Evolutionary conservation across 352 stramenopile genomes (phyloP).

Genomic region (Pythium graminicola): DNA sequence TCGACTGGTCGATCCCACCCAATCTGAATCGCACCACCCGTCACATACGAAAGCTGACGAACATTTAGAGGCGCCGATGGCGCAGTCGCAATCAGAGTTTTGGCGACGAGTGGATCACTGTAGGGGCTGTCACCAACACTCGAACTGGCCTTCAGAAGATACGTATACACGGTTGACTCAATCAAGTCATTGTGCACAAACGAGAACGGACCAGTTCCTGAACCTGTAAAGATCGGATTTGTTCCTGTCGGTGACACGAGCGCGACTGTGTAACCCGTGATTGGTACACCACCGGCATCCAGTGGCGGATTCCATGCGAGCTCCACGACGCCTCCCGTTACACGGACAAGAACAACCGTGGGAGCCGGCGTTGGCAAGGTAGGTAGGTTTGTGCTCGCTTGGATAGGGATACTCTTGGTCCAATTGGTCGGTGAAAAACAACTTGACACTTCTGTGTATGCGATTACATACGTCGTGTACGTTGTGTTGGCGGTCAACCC

Average conservation of each 20-base stretch:
- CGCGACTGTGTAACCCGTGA: conserved; percentile 15
- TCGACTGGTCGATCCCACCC: conserved; percentile 52
- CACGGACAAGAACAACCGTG: conserved; percentile 3
- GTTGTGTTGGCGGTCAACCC: conserved; percentile 20
- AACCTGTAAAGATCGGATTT: conserved; percentile 21
- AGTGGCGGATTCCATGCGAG: conserved; percentile 20
- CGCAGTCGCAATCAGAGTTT: conserved; percentile 33
- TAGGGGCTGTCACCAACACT: conserved; percentile 32
- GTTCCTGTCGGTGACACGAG: conserved; percentile 11
- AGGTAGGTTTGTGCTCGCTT: conserved; percentile 10
- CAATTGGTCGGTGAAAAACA: conserved; percentile 19
- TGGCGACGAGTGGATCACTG: conserved; percentile 25
- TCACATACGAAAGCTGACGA: conserved; percentile 31
- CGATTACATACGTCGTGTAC: conserved; percentile 21
- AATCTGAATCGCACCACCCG: conserved; percentile 50
- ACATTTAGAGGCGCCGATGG: conserved; percentile 45
- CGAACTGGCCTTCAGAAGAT: conserved; percentile 30
- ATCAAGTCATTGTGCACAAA: conserved; percentile 44
- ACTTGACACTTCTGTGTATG: conserved; percentile 20
- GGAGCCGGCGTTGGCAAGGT: conserved; percentile 20
- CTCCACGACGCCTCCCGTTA: conserved; percentile 24
- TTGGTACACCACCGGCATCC: conserved; percentile 22
- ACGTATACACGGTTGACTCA: conserved; percentile 44
- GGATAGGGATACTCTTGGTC: not conserved
- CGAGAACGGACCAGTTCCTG: conserved; percentile 15